Evolutionary conservation across 2,329 filamentous ascomycete species (phyloP).

Genomic region (Cytospora mali): DNA sequence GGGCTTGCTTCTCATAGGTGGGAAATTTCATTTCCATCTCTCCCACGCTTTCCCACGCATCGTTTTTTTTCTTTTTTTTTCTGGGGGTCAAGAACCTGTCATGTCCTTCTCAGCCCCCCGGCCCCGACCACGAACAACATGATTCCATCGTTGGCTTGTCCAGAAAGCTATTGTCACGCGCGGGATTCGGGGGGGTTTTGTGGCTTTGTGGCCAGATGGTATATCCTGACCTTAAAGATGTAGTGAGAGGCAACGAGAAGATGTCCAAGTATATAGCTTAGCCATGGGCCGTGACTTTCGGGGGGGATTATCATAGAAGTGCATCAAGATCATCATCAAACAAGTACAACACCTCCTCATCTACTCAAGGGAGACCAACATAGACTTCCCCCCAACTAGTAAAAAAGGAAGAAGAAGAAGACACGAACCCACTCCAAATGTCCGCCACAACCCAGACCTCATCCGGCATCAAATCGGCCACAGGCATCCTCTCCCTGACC

Average conservation of each 20-base stretch:
- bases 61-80: too few relatives aligned
- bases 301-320: neutral
- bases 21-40: too few relatives aligned
- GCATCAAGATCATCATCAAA: neutral
- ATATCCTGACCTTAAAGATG: constrained; percentile 10
- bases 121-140: constrained; percentile 10
- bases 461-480: neutral
- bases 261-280: neutral
- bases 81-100: constrained; percentile 2
- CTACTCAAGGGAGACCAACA: neutral
- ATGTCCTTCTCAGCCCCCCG: neutral
- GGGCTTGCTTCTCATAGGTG: neutral
- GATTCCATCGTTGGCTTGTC: constrained; percentile 10
- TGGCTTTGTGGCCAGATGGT: constrained; percentile 15
- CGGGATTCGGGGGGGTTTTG: neutral
- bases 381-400: too few relatives aligned
- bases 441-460: constrained; percentile 13
- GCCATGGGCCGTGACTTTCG: neutral
- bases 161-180: constrained; percentile 10
- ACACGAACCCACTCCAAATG: too few relatives aligned
- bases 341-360: neutral
- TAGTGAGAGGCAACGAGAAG: neutral
- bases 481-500: constrained; percentile 3
- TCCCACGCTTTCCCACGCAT: too few relatives aligned
- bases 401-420: too few relatives aligned